A percentile compares a stretch with the other conserved stretches of the same genome.
These are phyloP conservation scores for Apiotrichum gamsii DNA, from an alignment of 1,284 basidiomycete genomes.

Conservation along the genomic window DNA sequence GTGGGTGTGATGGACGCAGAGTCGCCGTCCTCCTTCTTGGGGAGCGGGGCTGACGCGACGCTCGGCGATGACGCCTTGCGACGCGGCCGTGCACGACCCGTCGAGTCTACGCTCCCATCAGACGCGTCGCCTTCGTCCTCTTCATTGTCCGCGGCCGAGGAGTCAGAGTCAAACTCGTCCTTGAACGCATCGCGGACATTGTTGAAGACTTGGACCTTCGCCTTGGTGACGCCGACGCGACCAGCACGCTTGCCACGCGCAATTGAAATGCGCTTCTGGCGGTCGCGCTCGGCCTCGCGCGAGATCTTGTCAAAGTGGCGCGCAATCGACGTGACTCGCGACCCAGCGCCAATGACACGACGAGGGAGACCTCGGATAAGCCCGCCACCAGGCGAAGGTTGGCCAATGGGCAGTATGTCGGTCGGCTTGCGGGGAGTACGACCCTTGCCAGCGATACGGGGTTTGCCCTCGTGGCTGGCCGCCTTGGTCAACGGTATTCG, in stretches of 20 bases:
- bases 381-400: background rate
- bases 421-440: slow-evolving; percentile 27
- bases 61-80: slow-evolving; percentile 19
- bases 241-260: slow-evolving; percentile 82
- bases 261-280: slow-evolving; percentile 48
- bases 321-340: slow-evolving; percentile 52
- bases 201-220: slow-evolving; percentile 83
- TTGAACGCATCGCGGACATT: slow-evolving; percentile 87
- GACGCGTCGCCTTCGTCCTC: slow-evolving; percentile 45
- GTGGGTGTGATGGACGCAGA: background rate
- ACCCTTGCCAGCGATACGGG: slow-evolving; percentile 37
- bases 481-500: slow-evolving; percentile 7
- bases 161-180: slow-evolving; percentile 68
- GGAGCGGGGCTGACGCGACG: background rate
- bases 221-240: slow-evolving; percentile 81
- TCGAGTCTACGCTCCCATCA: slow-evolving; percentile 38
- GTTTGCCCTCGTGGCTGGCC: slow-evolving; percentile 23
- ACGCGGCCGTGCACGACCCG: slow-evolving; percentile 12
- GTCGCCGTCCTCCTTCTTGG: background rate
- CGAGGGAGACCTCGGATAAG: slow-evolving; percentile 16
- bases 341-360: slow-evolving; percentile 29
- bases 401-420: background rate
- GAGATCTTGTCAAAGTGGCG: slow-evolving; percentile 52
- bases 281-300: slow-evolving; percentile 52
- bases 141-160: slow-evolving; percentile 81